Conservation (phyloP, 495 filamentous ascomycete species). For the Aspergillus coremiiformis region DNA sequence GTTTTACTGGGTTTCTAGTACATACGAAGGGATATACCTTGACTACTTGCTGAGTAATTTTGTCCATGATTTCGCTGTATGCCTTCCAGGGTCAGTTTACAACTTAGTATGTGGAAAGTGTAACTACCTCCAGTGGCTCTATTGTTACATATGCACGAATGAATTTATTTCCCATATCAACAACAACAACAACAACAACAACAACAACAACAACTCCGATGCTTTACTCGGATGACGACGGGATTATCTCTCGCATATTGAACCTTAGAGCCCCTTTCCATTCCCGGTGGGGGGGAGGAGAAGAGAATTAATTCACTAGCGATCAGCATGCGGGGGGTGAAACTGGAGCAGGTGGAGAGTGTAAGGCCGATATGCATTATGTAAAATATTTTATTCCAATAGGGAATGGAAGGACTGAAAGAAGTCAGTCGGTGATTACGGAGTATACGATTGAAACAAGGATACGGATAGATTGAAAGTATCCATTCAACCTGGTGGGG, state of each 20-base stretch:
- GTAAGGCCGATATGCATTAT: constrained; percentile 26
- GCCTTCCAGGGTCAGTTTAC: background rate
- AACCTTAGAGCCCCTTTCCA: constrained; percentile 42
- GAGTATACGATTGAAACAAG: background rate
- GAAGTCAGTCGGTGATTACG: constrained; percentile 8
- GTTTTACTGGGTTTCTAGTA: background rate
- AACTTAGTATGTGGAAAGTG: too few species aligned
- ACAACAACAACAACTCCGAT: too few species aligned
- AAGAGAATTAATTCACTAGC: constrained; percentile 38
- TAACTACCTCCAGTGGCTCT: too few species aligned
- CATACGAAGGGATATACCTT: background rate
- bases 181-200: too few species aligned
- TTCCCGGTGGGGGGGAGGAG: constrained; percentile 44
- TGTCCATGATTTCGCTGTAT: background rate
- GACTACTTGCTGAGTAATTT: background rate
- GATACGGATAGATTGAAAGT: too few species aligned
- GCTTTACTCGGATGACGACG: constrained; percentile 59
- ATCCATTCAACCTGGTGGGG: too few species aligned
- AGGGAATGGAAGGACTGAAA: constrained; percentile 34
- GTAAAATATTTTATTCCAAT: constrained; percentile 35
- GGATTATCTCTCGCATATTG: constrained; percentile 43
- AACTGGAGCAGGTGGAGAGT: constrained; percentile 30
- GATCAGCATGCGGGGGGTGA: constrained; percentile 41
- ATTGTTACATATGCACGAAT: too few species aligned
- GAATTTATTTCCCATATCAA: too few species aligned